Evolutionary conservation across 2,329 filamentous ascomycete species (phyloP), one percentile per base, ranked within the genome.

Genomic region (Fusarium robinianum): DNA sequence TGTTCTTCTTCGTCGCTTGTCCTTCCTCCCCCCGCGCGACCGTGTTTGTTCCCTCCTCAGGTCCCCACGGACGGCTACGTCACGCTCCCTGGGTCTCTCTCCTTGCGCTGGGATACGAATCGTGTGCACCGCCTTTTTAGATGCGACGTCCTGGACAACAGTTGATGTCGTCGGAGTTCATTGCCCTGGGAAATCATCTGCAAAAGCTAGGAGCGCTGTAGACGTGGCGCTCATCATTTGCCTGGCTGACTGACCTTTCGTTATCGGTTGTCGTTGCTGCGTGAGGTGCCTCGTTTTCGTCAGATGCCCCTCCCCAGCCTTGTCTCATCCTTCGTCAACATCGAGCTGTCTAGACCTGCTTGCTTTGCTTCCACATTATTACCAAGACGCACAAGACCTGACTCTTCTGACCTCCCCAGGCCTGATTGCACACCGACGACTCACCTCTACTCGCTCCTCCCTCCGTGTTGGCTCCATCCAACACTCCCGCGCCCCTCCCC

Each of bases 51-150:
- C 39, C 39, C 38, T 26, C 41, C 43, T n/a, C n/a, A n/a, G n/a
- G n/a, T n/a, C 44, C 53, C 49, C 44, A 51, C 44, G 39, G 52
- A 33, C 40, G 36, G 44, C 46, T 59, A 60, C 57, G 56, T 59
- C 57, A 60, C 56, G 54, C 40, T 58, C 40, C 41, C 33, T 34
- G 8, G 5, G 27, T 23, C 42, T 29, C 29, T 45, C 32, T 22
- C 32, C 33, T 39, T 35, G 31, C 50, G 9, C 31, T 53, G 35
- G 42, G 42, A 46, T 57, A 47, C 46, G 52, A n/a, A n/a, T 41
- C 40, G 14, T 38, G 15, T 54, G 46, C 27, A 34, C 37, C 32
- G 23, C 35, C 25, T 14, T 50, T 27, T 41, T 32, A 22, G 30
- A 32, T 21, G 27, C 18, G 17, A 37, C 34, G 31, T n/a, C 39